Conservation (phyloP, 2,329 filamentous ascomycete genomes). For the Nemania sp. region DNA sequence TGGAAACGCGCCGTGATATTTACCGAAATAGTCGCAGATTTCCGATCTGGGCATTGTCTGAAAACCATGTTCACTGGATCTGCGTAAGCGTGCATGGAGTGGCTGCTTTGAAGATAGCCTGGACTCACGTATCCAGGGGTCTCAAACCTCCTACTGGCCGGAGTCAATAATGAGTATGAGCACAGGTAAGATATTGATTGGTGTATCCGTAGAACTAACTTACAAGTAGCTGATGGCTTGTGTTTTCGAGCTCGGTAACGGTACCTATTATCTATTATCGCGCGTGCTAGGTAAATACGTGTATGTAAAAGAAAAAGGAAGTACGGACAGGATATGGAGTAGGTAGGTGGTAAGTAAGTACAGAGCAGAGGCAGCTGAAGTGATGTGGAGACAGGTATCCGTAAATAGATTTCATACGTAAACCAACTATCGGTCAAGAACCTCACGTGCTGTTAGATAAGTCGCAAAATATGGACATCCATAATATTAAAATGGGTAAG, state of each 20-base stretch:
- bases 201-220: not conserved
- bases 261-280: too few relatives aligned
- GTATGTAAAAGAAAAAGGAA: not conserved
- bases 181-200: too few relatives aligned
- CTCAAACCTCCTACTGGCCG: not conserved
- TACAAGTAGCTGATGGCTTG: not conserved
- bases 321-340: not conserved
- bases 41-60: not conserved
- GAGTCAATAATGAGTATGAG: not conserved
- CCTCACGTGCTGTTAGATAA: not conserved
- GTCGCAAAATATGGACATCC: not conserved
- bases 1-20: not conserved
- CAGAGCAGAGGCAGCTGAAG: not conserved
- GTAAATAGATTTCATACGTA: constrained; percentile 29
- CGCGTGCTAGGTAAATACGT: not conserved
- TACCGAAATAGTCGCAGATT: not conserved
- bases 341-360: not conserved
- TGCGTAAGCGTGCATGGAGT: not conserved
- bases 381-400: constrained; percentile 20
- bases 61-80: not conserved
- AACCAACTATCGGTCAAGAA: constrained; percentile 20
- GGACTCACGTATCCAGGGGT: not conserved
- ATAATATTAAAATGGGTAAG: not conserved
- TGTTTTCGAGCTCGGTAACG: not conserved
- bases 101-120: not conserved